Evolutionary conservation across 495 filamentous ascomycete genomes (phyloP).

Genomic region (Talaromyces proteolyticus): DNA sequence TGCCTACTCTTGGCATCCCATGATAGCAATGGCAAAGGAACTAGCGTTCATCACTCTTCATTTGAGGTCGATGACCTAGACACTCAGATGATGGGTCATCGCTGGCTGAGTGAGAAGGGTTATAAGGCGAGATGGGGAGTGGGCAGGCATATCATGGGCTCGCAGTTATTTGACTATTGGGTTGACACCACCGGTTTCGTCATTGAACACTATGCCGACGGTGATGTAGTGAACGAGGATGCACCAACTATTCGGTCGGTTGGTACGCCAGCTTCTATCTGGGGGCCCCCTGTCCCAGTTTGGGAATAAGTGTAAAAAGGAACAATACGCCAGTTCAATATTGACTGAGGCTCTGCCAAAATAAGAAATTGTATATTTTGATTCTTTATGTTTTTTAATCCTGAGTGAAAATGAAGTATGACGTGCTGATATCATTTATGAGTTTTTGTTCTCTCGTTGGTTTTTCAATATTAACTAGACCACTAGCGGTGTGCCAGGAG

Average conservation of each 20-base stretch:
- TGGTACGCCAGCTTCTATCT: constrained; percentile 4
- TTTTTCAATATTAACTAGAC: too few relatives aligned
- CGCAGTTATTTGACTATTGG: constrained; percentile 75
- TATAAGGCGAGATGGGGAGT: constrained; percentile 70
- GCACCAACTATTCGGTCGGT: constrained; percentile 3
- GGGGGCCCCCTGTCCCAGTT: too few relatives aligned
- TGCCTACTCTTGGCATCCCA: constrained; percentile 58
- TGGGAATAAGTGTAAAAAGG: too few relatives aligned
- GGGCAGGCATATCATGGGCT: constrained; percentile 66
- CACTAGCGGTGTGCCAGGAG: too few relatives aligned
- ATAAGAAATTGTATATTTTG: too few relatives aligned
- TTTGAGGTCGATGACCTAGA: constrained; percentile 78
- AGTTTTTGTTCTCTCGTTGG: too few relatives aligned
- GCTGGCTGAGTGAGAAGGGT: constrained; percentile 58
- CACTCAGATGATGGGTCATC: constrained; percentile 66
- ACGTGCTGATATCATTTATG: too few relatives aligned
- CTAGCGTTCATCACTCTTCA: constrained; percentile 64
- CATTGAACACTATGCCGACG: constrained; percentile 64
- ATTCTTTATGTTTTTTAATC: too few relatives aligned
- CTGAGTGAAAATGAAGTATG: too few relatives aligned
- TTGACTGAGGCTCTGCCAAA: too few relatives aligned
- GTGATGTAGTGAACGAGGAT: constrained; percentile 54
- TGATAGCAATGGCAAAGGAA: constrained; percentile 21
- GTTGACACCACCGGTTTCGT: constrained; percentile 51
- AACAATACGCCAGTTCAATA: too few relatives aligned